Evolutionary conservation across 2,329 filamentous ascomycete species (phyloP), one percentile per base, ranked within the genome.

Genomic region (Penicillium freii): DNA sequence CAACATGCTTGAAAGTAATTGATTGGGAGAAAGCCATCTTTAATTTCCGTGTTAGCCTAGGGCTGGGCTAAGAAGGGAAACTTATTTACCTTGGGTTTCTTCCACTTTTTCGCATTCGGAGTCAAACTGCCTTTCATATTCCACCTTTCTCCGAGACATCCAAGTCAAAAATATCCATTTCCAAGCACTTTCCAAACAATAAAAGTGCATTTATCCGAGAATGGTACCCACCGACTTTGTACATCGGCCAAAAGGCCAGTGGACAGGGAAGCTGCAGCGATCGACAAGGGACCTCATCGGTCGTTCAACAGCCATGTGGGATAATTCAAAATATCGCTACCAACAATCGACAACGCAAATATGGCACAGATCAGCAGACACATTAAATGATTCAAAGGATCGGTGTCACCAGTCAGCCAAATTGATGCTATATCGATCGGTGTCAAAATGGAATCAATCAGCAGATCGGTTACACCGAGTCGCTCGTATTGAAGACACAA

Each of bases 311-410:
- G 34, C 15, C 27, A 33, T 49, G 4, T 62, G 55, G 52, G 38
- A 33, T 17, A 51, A 62, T 17, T 64, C 60, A 1, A 62, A 56
- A 57, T 15, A 44, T 45, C 36, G 45, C 45, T 60, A 45, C 21
- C 55, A 58, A 11, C 57, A 62, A 50, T 53, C 59, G 5, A 61
- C 54, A 17, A 42, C 54, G 54, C 59, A 62, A n/a, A 39, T 47
- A 8, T 53, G 57, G 61, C 53, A 65, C 13, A 55, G 49, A 39
- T 62, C 62, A 11, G 42, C 61, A 33, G 54, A 58, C 38, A 43
- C 56, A 6, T 57, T 50, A 47, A 49, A 39, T 11, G 19, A 46
- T 5, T 58, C 62, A 2, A 64, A 60, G 31, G 33, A 39, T 19
- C 48, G 62, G 7, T 60, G 57, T 38, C 56, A 56, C 1, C 52